Evolutionary conservation across 345 rosid species (phyloP).

Genomic region (Heritiera littoralis): DNA sequence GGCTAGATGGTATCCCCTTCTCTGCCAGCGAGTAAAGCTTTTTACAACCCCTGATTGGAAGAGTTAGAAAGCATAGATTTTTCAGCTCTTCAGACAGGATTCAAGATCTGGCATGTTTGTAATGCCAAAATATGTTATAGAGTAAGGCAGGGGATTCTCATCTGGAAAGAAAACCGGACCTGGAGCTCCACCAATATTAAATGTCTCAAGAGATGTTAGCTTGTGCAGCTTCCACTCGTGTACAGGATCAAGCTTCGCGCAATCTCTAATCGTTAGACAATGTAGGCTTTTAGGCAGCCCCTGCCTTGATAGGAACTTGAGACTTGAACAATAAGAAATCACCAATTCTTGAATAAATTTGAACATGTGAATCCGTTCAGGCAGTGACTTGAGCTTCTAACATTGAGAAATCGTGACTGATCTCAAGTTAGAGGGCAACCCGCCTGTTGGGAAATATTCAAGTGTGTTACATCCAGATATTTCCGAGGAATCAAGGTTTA

Average conservation of each 20-base stretch:
- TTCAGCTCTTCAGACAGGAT: neutral
- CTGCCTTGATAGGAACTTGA: neutral
- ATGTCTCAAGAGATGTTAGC: neutral
- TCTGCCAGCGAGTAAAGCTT: neutral
- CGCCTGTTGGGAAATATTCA: neutral
- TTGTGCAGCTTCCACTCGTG: neutral
- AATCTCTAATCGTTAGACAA: neutral
- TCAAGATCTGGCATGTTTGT: slow-evolving; percentile 3
- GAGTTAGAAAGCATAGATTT: neutral
- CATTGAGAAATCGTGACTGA: neutral
- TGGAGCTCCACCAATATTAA: neutral
- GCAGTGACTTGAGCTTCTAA: neutral
- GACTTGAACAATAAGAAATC: neutral
- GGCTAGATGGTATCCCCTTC: neutral
- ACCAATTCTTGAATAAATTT: neutral
- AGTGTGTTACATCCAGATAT: neutral
- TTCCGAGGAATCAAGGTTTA: neutral
- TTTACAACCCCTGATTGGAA: neutral
- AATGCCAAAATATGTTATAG: neutral
- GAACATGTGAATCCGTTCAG: neutral
- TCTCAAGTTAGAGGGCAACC: slow-evolving; percentile 1
- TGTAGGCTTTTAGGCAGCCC: neutral
- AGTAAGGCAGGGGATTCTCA: neutral
- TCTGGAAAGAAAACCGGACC: neutral
- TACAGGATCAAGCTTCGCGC: neutral